A percentile compares a stretch with the other conserved stretches of the same genome.
Conservation (phyloP, 108 stramenopile species). For the Conticribra guillardii region DNA sequence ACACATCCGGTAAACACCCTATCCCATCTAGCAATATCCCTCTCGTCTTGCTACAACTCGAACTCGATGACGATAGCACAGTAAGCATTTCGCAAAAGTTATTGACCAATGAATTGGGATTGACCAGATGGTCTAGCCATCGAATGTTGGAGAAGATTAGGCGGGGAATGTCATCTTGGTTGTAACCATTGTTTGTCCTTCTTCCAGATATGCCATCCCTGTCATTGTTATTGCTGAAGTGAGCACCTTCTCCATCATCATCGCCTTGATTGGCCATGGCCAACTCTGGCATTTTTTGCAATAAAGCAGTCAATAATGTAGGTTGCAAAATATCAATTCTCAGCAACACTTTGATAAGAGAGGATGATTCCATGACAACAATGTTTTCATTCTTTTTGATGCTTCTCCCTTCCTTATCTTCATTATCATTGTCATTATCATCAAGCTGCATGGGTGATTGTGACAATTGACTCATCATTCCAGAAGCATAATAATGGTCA, state of each 20-base stretch:
- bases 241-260: neutral
- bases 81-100: slow-evolving; percentile 43
- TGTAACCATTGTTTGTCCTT: slow-evolving; percentile 2
- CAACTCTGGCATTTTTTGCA: slow-evolving; percentile 41
- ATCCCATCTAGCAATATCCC: slow-evolving; percentile 47
- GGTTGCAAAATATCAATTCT: slow-evolving; percentile 53
- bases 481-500: neutral
- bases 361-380: slow-evolving; percentile 42
- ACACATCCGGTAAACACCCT: slow-evolving; percentile 45
- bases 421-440: neutral
- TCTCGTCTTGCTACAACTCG: slow-evolving; percentile 15
- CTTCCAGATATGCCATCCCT: too few species aligned
- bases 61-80: slow-evolving; percentile 24
- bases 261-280: slow-evolving; percentile 18
- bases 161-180: slow-evolving; percentile 36
- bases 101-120: slow-evolving; percentile 29
- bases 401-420: too few species aligned
- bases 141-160: slow-evolving; percentile 51
- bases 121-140: slow-evolving; percentile 57
- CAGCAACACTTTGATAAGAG: slow-evolving; percentile 47
- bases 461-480: slow-evolving; percentile 40
- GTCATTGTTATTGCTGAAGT: too few species aligned
- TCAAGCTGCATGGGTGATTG: slow-evolving; percentile 9
- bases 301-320: slow-evolving; percentile 34
- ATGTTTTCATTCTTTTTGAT: too few species aligned